Conservation (phyloP, 139 green algal genomes). For the Diplosphaera chodatii region DNA sequence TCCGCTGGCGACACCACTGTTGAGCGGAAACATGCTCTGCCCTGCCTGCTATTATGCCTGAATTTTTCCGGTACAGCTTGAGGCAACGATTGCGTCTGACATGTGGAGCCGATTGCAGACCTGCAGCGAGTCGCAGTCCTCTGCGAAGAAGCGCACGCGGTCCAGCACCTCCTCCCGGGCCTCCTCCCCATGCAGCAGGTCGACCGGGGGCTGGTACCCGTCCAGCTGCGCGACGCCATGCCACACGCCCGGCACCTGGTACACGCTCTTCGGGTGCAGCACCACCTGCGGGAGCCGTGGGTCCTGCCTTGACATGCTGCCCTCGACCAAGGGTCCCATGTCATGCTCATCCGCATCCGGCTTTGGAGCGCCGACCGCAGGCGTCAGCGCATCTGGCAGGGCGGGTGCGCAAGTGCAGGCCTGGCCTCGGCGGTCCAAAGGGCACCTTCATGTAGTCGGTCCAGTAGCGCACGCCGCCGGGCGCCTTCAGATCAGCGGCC, state of each 20-base stretch:
- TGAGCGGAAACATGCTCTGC: too few species aligned
- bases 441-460: constrained; percentile 66
- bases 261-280: constrained; percentile 34
- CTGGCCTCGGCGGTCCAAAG: too few species aligned
- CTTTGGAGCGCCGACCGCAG: too few species aligned
- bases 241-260: constrained; percentile 48
- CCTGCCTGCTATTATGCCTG: too few species aligned
- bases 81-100: too few species aligned
- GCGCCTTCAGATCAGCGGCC: constrained; percentile 12
- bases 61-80: too few species aligned
- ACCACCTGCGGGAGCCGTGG: constrained; percentile 59
- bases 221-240: constrained; percentile 16
- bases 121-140: constrained; percentile 54
- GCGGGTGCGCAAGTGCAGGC: too few species aligned
- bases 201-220: constrained; percentile 30
- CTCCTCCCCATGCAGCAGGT: constrained; percentile 6
- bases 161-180: constrained; percentile 44
- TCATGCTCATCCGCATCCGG: too few species aligned
- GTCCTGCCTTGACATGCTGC: background rate
- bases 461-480: constrained; percentile 37
- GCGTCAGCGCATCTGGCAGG: too few species aligned
- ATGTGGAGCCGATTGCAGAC: too few species aligned
- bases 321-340: background rate
- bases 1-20: too few species aligned
- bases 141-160: constrained; percentile 31